Conservation (phyloP, 1,284 basidiomycete genomes). For the Agaricales sp. region DNA sequence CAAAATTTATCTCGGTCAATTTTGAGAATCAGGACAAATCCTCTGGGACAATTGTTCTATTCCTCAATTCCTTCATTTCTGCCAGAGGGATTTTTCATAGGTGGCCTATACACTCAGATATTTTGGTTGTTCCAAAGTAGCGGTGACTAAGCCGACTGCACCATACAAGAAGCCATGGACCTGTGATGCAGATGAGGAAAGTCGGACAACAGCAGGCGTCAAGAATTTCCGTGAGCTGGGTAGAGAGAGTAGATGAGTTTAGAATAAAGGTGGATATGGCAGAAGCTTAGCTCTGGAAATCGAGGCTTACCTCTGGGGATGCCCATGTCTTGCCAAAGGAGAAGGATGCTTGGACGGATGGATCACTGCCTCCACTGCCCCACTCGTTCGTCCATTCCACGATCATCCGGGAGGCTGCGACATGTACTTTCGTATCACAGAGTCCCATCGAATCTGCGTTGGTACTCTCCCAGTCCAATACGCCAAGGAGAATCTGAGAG, state of each 20-base stretch:
- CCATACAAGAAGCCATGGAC: too few relatives aligned
- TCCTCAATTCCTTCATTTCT: too few relatives aligned
- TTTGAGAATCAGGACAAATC: too few relatives aligned
- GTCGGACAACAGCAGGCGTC: conserved; percentile 6
- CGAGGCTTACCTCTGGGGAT: conserved; percentile 4
- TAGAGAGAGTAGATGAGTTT: neutral
- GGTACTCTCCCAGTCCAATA: conserved; percentile 3
- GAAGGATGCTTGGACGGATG: conserved; percentile 8
- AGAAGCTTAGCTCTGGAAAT: too few relatives aligned
- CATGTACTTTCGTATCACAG: neutral
- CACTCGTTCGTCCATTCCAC: conserved; percentile 6
- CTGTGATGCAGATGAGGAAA: conserved; percentile 10
- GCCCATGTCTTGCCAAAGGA: conserved; percentile 7
- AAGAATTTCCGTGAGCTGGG: neutral
- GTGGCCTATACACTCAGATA: too few relatives aligned
- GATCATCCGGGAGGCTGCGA: conserved; percentile 1
- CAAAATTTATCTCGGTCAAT: too few relatives aligned
- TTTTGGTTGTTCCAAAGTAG: too few relatives aligned
- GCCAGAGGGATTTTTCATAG: too few relatives aligned
- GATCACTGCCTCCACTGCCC: conserved; percentile 8
- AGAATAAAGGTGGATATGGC: neutral
- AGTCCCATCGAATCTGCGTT: conserved; percentile 3
- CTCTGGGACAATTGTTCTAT: too few relatives aligned
- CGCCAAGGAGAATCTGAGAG: neutral
- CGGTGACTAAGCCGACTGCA: too few relatives aligned